A percentile compares a stretch with the other conserved stretches of the same genome.
Conservation (phyloP, 2,329 filamentous ascomycete species). For the Fusarium sp. region DNA sequence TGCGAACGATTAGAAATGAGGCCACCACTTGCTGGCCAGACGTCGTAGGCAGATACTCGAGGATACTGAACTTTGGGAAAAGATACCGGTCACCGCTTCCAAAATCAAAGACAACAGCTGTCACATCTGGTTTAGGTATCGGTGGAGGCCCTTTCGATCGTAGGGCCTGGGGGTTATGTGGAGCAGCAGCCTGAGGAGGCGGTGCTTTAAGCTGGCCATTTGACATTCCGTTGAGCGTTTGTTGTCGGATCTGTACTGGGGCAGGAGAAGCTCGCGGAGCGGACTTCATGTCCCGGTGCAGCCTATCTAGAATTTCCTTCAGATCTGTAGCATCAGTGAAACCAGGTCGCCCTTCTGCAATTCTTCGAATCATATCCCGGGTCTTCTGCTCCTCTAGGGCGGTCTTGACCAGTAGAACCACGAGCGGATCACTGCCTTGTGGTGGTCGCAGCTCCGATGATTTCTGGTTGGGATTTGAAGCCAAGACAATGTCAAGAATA, state of each 20-base stretch:
- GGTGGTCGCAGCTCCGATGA: slow-evolving; percentile 68
- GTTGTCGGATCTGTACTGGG: slow-evolving; percentile 49
- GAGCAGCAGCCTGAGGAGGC: slow-evolving; percentile 29
- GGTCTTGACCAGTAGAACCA: slow-evolving; percentile 71
- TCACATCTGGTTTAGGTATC: slow-evolving; percentile 70
- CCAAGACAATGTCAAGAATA: slow-evolving; percentile 72
- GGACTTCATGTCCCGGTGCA: slow-evolving; percentile 61
- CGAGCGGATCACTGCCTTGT: slow-evolving; percentile 67
- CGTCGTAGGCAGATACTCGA: slow-evolving; percentile 72
- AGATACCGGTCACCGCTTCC: slow-evolving; percentile 81
- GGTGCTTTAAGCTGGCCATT: slow-evolving; percentile 52
- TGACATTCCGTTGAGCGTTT: slow-evolving; percentile 50
- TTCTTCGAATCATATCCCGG: slow-evolving; percentile 67
- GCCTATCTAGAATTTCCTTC: slow-evolving; percentile 65
- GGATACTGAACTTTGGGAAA: slow-evolving; percentile 83
- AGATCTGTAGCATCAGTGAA: slow-evolving; percentile 69
- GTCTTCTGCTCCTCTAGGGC: slow-evolving; percentile 67
- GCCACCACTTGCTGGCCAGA: slow-evolving; percentile 75
- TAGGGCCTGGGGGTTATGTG: slow-evolving; percentile 66
- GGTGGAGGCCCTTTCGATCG: slow-evolving; percentile 73
- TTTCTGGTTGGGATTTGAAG: slow-evolving; percentile 70
- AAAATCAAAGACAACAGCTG: slow-evolving; percentile 80
- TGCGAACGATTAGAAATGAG: slow-evolving; percentile 83
- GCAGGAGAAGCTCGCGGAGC: slow-evolving; percentile 50
- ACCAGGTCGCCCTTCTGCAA: slow-evolving; percentile 66